Base-by-base conservation (phyloP, 306 rosid genomes). In the Biancaea sappan region DNA sequence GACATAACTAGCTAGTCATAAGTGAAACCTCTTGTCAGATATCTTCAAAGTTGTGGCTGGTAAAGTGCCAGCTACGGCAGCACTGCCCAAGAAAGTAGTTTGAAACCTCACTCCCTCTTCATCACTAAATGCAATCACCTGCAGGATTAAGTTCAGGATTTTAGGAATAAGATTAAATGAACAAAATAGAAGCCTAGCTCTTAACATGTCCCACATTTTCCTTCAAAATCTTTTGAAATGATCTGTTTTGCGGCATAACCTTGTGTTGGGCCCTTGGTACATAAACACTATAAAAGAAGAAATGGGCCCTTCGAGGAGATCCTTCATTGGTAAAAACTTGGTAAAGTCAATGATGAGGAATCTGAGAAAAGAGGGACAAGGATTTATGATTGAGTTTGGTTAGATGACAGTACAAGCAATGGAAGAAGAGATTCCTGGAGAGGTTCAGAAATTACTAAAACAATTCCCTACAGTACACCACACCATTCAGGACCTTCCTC, bases 21-120 rank as follows among this genome's bases (percentile, higher is more conserved):
- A 67, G 31, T 54, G 69, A 82, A 78, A 91, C 98, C 97, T 94
- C 79, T 90, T 91, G 86, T 94, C 97, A 54, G 93, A 48, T 78
- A 83, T 83, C 68, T 80, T 87, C 79, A 91, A 73, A 62, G 88
- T 79, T 38, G 88, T 84, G 63, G 59, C 85, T 40, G 95, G 96
- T 73, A 91, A 86, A 78, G 82, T 86, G 67, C 97, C 97, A 46
- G 97, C 95, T 51, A 94, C 3, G 26, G 98, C 96, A 61, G 88
- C 98, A 65, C 97, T 94, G 22, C 98, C 97, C 76, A 94, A 85
- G 81, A 91, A 94, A 65, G 98, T 94, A 54, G 97, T 87, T 62
- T 94, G 97, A 83, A 91, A 94, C 80, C 96, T 88, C 24, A 94
- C 97, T 72, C 98, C 98, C 73, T 91, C 97, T 80, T 94, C 98